Evolutionary conservation across 805 yeast genomes (phyloP).

Genomic region (Myxozyma mucilagina): DNA sequence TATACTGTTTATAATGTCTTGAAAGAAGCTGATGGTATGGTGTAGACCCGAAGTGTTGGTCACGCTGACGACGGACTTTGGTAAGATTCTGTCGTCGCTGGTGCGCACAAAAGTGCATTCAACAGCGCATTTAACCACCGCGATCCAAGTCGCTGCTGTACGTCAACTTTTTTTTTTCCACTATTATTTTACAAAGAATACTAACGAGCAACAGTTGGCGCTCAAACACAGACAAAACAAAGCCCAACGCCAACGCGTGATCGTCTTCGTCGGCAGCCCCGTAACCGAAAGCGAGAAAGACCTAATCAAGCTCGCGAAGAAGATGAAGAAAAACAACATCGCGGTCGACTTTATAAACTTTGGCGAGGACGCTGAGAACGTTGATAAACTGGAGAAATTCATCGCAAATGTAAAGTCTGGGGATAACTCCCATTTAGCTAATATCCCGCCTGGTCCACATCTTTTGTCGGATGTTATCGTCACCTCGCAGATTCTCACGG

Average conservation of each 20-base stretch:
- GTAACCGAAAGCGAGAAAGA: slow-evolving; percentile 66
- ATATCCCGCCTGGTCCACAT: slow-evolving; percentile 85
- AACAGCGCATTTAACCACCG: slow-evolving; percentile 66
- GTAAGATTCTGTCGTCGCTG: slow-evolving; percentile 78
- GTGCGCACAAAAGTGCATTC: slow-evolving; percentile 77
- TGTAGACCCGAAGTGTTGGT: slow-evolving; percentile 81
- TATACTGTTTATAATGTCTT: background rate
- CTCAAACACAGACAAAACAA: slow-evolving; percentile 95
- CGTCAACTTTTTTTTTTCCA: slow-evolving; percentile 1
- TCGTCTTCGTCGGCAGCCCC: slow-evolving; percentile 89
- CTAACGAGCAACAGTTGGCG: slow-evolving; percentile 51
- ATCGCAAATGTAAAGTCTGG: slow-evolving; percentile 66
- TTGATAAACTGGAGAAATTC: slow-evolving; percentile 77
- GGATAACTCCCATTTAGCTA: slow-evolving; percentile 77
- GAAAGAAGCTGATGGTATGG: slow-evolving; percentile 1
- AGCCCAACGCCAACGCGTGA: slow-evolving; percentile 84
- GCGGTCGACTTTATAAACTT: slow-evolving; percentile 88
- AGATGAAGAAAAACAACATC: slow-evolving; percentile 87
- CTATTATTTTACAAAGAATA: background rate
- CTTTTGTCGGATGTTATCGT: slow-evolving; percentile 79
- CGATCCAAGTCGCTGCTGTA: slow-evolving; percentile 83
- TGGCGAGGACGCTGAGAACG: slow-evolving; percentile 82
- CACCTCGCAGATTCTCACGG: slow-evolving; percentile 69
- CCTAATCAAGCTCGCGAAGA: slow-evolving; percentile 80
- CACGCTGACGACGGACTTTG: slow-evolving; percentile 83